These are phyloP conservation scores for Setaria viridis DNA, from an alignment of 202 grass and related monocot genomes.

Conservation along the genomic window DNA sequence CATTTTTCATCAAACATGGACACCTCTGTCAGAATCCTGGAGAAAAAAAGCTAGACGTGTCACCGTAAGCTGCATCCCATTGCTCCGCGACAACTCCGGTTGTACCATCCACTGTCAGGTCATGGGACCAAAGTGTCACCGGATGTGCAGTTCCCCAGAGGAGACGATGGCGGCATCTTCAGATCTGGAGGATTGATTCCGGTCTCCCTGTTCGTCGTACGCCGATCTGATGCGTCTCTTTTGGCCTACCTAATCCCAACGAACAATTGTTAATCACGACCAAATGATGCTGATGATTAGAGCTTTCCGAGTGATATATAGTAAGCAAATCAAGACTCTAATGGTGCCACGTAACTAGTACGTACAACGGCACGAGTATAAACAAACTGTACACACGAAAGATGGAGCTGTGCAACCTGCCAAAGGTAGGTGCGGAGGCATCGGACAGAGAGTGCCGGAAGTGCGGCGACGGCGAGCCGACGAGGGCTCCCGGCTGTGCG, in stretches of 20 bases:
- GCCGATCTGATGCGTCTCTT: background rate
- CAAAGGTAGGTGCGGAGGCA: too few species aligned
- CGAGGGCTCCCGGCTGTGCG: too few species aligned
- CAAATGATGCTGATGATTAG: background rate
- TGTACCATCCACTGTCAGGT: slow-evolving; percentile 35
- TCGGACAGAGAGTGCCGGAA: too few species aligned
- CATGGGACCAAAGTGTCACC: background rate
- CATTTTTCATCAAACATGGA: background rate
- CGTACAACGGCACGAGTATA: background rate
- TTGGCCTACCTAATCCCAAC: background rate
- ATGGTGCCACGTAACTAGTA: background rate
- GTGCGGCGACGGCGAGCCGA: too few species aligned
- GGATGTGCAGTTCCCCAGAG: slow-evolving; percentile 19
- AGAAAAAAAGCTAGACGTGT: background rate
- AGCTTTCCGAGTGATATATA: background rate
- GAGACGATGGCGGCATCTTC: slow-evolving; percentile 1
- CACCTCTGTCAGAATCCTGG: background rate
- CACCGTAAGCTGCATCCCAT: background rate
- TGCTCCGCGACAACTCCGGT: background rate
- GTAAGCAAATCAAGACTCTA: background rate
- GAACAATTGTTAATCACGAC: background rate
- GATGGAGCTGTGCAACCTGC: too few species aligned
- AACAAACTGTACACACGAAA: too few species aligned
- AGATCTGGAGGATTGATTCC: background rate
- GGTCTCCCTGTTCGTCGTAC: background rate